Evolutionary conservation across 1,284 basidiomycete genomes (phyloP).

Genomic region (Hymenochaete sp.): DNA sequence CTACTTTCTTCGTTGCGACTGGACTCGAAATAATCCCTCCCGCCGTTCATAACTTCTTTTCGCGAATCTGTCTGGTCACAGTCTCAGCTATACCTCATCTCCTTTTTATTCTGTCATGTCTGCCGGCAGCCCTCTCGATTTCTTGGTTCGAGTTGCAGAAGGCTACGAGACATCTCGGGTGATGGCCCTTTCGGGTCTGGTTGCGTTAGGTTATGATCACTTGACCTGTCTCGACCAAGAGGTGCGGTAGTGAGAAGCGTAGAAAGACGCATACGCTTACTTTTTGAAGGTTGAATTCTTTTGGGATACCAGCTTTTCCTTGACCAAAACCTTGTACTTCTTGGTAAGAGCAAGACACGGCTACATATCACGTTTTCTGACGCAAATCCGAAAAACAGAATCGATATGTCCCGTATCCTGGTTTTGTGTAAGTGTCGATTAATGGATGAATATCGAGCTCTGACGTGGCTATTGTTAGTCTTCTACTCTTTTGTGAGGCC

Average conservation of each 20-base stretch:
- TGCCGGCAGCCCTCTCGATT: too few species aligned
- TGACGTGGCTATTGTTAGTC: slow-evolving; percentile 1
- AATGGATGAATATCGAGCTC: neutral
- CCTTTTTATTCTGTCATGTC: too few species aligned
- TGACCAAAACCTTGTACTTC: slow-evolving; percentile 16
- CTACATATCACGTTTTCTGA: too few species aligned
- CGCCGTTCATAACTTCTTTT: too few species aligned
- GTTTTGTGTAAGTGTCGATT: slow-evolving; percentile 11
- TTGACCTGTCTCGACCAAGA: slow-evolving; percentile 16
- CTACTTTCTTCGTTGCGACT: too few species aligned
- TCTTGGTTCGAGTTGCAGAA: too few species aligned
- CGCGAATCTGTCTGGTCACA: too few species aligned
- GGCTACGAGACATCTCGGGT: slow-evolving; percentile 7
- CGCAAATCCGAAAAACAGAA: slow-evolving; percentile 11
- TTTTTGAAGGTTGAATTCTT: slow-evolving; percentile 13
- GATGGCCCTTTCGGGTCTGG: slow-evolving; percentile 11
- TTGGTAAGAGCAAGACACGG: slow-evolving; percentile 3
- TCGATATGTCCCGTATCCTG: slow-evolving; percentile 15
- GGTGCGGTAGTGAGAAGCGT: neutral
- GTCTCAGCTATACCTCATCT: too few species aligned
- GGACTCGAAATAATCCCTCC: too few species aligned
- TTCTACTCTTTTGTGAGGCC: slow-evolving; percentile 13
- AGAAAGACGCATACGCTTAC: neutral
- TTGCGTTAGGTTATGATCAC: slow-evolving; percentile 16
- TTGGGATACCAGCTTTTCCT: slow-evolving; percentile 9